Evolutionary conservation across 2,329 filamentous ascomycete genomes (phyloP), one percentile per base, ranked within the genome.

Genomic region (Botrytis byssoidea): DNA sequence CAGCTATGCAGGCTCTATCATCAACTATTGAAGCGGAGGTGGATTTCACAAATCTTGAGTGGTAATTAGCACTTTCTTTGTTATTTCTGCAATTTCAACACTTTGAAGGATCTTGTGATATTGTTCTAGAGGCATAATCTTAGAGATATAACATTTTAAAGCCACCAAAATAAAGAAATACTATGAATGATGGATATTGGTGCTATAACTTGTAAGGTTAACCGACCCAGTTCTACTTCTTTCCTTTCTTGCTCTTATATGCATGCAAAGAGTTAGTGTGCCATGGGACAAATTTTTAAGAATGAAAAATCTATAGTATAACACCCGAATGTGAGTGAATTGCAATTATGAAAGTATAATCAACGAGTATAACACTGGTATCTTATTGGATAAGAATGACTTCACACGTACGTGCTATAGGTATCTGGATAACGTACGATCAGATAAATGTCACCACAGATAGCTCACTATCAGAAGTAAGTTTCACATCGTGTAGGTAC

Each of bases 1-100:
- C 81, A 44, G 83, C 85, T 8, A 78, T 87, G 60, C 81, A 81
- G 74, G 81, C 80, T 61, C 77, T 87, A 60, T 82, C 84, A 71
- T 79, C 77, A 59, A 77, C 75, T 70, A 20, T 68, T 29, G 51
- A 60, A 57, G 40, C 37, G 18, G 71, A 72, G 71, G 29, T 72
- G 20, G 71, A 72, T 51, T 77, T 76, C 46, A 74, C 75, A 44
- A 73, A 73, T 64, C 67, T 81, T 68, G 79, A 81, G 46, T 81
- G 80, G 80, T 81, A 76, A 57, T 70, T 55, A 40, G 32, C 29
- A 32, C 14, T 18, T 59, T 35, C 18, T 37, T 35, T 60, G 9
- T 25, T 7, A 40, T 22, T 55, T 9, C 16, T 67, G 35, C 22
- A 22, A 67, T 51, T 10, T 7, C 0, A 67, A n/a, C 5, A 20